Evolutionary conservation across 257 asterid genomes (phyloP).

Genomic region (Knoxia roxburghii): DNA sequence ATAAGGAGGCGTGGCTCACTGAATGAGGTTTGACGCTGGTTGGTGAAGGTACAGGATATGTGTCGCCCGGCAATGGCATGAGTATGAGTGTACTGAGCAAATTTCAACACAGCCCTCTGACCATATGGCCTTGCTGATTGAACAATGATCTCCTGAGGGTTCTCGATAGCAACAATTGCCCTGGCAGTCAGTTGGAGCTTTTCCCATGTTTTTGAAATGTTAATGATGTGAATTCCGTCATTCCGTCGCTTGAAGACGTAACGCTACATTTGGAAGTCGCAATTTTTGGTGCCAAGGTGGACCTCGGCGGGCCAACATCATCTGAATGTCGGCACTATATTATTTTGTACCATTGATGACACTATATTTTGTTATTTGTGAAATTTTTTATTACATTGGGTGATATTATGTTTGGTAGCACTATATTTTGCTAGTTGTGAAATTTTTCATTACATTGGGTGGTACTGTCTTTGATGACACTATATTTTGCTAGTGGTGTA

Average conservation of each 20-base stretch:
- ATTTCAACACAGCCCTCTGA: no score
- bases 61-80: no score
- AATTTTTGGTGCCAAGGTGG: slow-evolving; percentile 41
- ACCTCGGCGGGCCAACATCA: slow-evolving; percentile 46
- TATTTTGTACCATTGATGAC: no score
- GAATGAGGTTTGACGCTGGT: slow-evolving; percentile 37
- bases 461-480: no score
- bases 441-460: no score
- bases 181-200: slow-evolving; percentile 37
- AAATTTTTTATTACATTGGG: no score
- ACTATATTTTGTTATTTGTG: no score
- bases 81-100: no score
- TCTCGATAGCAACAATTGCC: slow-evolving; percentile 41
- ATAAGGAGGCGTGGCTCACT: slow-evolving; percentile 39
- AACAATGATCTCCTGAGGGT: slow-evolving; percentile 36
- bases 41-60: slow-evolving; percentile 36
- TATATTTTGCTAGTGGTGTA: no score
- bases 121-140: no score
- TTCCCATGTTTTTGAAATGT: slow-evolving; percentile 37
- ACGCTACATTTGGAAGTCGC: slow-evolving; percentile 39
- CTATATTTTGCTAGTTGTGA: no score
- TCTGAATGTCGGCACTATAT: slow-evolving; percentile 32
- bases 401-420: no score
- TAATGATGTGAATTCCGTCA: slow-evolving; percentile 36
- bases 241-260: slow-evolving; percentile 39